Evolutionary conservation across 2,329 filamentous ascomycete species (phyloP).

Genomic region (Claviceps africana): DNA sequence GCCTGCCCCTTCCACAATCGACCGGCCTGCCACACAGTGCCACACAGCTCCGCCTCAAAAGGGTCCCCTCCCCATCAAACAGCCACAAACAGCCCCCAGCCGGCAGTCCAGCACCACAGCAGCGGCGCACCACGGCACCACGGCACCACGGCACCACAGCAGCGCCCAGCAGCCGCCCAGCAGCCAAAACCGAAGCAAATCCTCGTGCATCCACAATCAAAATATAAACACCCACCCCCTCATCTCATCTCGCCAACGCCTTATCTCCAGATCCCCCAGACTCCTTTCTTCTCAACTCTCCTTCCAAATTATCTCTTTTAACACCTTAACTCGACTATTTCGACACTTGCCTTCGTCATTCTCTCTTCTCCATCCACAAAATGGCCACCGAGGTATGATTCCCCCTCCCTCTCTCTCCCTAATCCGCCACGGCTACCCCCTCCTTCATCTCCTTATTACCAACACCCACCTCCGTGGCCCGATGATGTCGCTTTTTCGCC

Average conservation of each 20-base stretch:
- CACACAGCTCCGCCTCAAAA: constrained; percentile 2
- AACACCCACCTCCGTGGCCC: constrained; percentile 2
- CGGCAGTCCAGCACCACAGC: background rate
- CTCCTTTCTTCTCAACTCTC: constrained; percentile 11
- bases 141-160: background rate
- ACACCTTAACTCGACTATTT: background rate
- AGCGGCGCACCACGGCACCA: no score
- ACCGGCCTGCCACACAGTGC: background rate
- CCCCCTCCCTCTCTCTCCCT: background rate
- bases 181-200: constrained; percentile 4
- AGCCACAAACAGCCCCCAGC: background rate
- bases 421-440: background rate
- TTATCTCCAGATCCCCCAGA: constrained; percentile 9
- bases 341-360: background rate
- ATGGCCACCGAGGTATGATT: constrained; percentile 23
- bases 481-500: background rate
- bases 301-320: constrained; percentile 10
- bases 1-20: background rate
- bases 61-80: background rate
- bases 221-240: constrained; percentile 18
- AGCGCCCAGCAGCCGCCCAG: background rate
- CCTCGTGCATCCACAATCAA: constrained; percentile 15
- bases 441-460: constrained; percentile 5
- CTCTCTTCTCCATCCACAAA: constrained; percentile 5
- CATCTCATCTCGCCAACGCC: constrained; percentile 14